These are phyloP conservation scores for Russula lepida DNA, from an alignment of 768 basidiomycete species.

Conservation along the genomic window DNA sequence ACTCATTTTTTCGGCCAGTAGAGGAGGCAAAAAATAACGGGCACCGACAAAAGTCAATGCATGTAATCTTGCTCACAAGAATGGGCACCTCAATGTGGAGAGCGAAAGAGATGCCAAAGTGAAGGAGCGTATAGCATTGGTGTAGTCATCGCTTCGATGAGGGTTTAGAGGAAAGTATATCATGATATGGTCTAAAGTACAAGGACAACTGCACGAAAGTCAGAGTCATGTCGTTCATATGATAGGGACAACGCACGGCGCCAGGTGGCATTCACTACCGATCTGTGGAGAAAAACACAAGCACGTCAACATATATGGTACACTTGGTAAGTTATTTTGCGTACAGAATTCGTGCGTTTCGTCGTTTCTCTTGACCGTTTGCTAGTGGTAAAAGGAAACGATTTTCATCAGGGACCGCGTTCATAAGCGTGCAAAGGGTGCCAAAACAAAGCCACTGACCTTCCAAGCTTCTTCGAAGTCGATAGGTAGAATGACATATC, in stretches of 20 bases:
- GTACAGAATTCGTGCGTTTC: constrained; percentile 96
- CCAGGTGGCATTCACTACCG: constrained; percentile 32
- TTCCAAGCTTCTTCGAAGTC: constrained; percentile 99
- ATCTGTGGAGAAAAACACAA: constrained; percentile 15
- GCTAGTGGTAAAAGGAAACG: constrained; percentile 38
- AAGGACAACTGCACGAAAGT: constrained; percentile 25
- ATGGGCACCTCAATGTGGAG: constrained; percentile 70
- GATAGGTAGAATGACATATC: constrained; percentile 91
- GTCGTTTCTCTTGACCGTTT: constrained; percentile 93
- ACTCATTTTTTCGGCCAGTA: constrained; percentile 24
- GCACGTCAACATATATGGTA: constrained; percentile 10
- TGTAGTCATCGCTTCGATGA: neutral
- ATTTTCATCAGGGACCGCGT: constrained; percentile 19
- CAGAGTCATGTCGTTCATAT: constrained; percentile 18
- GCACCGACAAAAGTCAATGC: constrained; percentile 4
- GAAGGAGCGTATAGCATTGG: constrained; percentile 45
- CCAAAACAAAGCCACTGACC: constrained; percentile 60
- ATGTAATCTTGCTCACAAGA: constrained; percentile 66
- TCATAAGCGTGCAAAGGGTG: constrained; percentile 34
- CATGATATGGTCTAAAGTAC: constrained; percentile 32
- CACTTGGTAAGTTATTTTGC: constrained; percentile 20
- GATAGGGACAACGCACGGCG: constrained; percentile 20
- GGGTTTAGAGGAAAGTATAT: constrained; percentile 12
- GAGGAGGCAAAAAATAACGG: constrained; percentile 35
- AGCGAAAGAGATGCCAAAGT: constrained; percentile 75